Base-by-base conservation (phyloP, 140 eudicot species). In the Bidens hawaiensis region DNA sequence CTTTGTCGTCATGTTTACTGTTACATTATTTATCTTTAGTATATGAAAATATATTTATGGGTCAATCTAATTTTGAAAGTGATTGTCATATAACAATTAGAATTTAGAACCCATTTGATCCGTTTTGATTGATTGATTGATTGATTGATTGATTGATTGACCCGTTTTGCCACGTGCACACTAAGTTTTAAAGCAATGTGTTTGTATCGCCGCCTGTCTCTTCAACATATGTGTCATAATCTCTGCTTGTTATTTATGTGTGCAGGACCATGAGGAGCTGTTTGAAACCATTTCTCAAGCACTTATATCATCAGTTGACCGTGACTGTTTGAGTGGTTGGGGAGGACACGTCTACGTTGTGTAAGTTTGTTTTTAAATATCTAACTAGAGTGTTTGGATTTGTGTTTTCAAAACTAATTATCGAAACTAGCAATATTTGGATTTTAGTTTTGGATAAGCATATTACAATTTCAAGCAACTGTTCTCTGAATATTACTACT, bases 301-400 rank as follows among this genome's bases (percentile, higher is more conserved):
- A 23, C 77, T 90, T 67, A 27, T 87, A 36, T 82, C 97, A 60
- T 87, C 97, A n/a, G 84, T 90, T 28, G 97, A 90, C 55, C 95
- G 97, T 67, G 97, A 90, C 59, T 90, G 97, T 71, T 65, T 90
- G 75, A 86, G 95, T 86, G 97, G 97, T n/a, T 90, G 97, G 97
- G 97, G 97, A 81, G 97, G 95, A 30, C 97, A 90, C 47, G 95
- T 90, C 60, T 90, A 86, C 56, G 71, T 90, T 46, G 94, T 90
- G 97, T 90, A 90, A 86, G 97, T 57, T 50, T 43, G 53, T 53
- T 38, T 18, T 4, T 22, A 54, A 15, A 25, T 61, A n/a, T 14
- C 25, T 30, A 24, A 12, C 38, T 6, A 0, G 38, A 25, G 21
- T 53, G 40, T 26, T 53, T 26, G 34, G 33, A 21, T 49, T 19